Evolutionary conservation across 768 basidiomycete species (phyloP).

Genomic region (Brasilioporus rufonigricans): DNA sequence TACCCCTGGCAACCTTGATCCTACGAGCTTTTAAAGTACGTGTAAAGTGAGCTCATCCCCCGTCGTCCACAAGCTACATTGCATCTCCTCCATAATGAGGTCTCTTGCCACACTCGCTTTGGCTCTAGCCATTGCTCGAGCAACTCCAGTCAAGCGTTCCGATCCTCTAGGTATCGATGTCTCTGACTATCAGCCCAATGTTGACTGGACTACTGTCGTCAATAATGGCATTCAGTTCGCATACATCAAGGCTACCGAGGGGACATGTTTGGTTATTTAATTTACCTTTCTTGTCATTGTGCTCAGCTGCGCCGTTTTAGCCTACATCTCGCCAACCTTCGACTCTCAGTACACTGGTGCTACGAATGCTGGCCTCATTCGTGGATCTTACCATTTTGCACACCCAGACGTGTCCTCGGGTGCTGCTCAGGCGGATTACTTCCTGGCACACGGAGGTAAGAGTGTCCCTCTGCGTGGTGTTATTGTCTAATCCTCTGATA

Average conservation of each 20-base stretch:
- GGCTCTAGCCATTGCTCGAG: slow-evolving; percentile 12
- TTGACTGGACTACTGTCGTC: slow-evolving; percentile 54
- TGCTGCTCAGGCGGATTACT: slow-evolving; percentile 57
- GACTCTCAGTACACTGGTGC: slow-evolving; percentile 54
- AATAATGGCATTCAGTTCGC: slow-evolving; percentile 53
- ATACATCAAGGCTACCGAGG: slow-evolving; percentile 70
- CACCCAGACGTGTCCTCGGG: slow-evolving; percentile 53
- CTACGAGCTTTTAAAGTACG: neutral
- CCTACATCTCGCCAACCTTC: slow-evolving; percentile 31
- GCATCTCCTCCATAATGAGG: slow-evolving; percentile 16
- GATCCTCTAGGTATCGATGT: slow-evolving; percentile 54
- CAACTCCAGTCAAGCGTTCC: slow-evolving; percentile 31
- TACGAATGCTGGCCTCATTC: slow-evolving; percentile 52
- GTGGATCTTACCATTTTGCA: slow-evolving; percentile 62
- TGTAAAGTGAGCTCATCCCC: neutral
- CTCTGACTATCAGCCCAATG: slow-evolving; percentile 44
- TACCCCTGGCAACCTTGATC: neutral
- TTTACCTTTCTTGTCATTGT: neutral
- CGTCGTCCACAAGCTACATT: neutral
- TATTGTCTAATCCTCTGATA: slow-evolving; percentile 11
- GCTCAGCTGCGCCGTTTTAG: slow-evolving; percentile 8
- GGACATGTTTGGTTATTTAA: slow-evolving; percentile 39
- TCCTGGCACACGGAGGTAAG: slow-evolving; percentile 54
- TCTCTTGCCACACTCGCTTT: slow-evolving; percentile 16
- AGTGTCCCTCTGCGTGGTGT: neutral